Conservation (phyloP, 2,329 filamentous ascomycete genomes). For the Sporothrix globosa region DNA sequence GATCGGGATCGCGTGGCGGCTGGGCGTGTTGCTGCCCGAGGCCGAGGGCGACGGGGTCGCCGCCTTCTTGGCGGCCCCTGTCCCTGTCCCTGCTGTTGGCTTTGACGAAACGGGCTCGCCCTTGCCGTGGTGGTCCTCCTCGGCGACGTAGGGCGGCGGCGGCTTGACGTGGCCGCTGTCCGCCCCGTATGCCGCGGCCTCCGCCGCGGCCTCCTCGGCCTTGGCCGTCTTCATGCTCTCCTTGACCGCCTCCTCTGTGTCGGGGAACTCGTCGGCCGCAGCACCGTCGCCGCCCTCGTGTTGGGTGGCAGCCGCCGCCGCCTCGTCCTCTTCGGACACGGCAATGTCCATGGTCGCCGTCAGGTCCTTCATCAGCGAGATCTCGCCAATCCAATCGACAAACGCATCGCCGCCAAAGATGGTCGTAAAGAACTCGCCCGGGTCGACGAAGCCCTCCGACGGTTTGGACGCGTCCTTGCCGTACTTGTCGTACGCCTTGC, state of each 20-base stretch:
- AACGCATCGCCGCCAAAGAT: conserved; percentile 98
- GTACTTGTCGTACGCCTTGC: conserved; percentile 93
- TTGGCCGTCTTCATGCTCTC: conserved; percentile 32
- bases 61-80: conserved; percentile 37
- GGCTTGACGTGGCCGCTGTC: conserved; percentile 43
- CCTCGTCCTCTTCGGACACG: conserved; percentile 67
- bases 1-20: conserved; percentile 63
- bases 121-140: conserved; percentile 41
- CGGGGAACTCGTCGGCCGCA: conserved; percentile 54
- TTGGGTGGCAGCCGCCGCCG: conserved; percentile 45
- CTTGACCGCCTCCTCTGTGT: conserved; percentile 59
- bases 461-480: conserved; percentile 95
- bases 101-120: conserved; percentile 7
- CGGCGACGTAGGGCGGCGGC: conserved; percentile 47
- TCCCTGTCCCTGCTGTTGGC: conserved; percentile 25
- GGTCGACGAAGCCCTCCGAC: conserved; percentile 90
- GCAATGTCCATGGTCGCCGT: conserved; percentile 99
- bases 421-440: conserved; percentile 95
- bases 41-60: conserved; percentile 39
- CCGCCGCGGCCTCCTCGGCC: background rate
- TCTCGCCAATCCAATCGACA: conserved; percentile 94
- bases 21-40: conserved; percentile 49
- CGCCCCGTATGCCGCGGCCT: conserved; percentile 1
- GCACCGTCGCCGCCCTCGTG: conserved; percentile 49
- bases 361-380: conserved; percentile 96